Conservation (phyloP, 371 early-diverging fungal genomes). For the Circinella umbellata region DNA sequence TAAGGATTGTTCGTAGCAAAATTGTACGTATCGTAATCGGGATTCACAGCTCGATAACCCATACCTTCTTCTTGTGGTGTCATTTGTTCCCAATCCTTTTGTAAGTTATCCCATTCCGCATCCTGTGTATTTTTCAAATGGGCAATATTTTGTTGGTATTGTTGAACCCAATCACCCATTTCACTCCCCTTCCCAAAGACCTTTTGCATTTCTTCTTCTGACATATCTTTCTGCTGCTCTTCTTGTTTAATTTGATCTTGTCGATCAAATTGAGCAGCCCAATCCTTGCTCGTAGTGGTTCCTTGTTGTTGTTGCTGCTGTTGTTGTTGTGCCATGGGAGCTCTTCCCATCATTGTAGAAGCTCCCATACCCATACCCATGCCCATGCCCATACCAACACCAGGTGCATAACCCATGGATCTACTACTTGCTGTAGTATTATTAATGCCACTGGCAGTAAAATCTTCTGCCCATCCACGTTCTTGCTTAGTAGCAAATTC, state of each 20-base stretch:
- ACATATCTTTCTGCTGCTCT: constrained; percentile 24
- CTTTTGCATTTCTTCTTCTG: constrained; percentile 43
- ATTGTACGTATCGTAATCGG: constrained; percentile 72
- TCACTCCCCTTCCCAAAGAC: constrained; percentile 46
- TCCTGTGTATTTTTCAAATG: constrained; percentile 71
- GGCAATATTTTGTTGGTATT: constrained; percentile 73
- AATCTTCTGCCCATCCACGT: constrained; percentile 69
- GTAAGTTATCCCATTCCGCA: constrained; percentile 78
- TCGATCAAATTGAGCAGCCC: too few relatives aligned
- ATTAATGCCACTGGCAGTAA: constrained; percentile 13
- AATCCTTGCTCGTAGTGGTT: neutral
- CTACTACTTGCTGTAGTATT: constrained; percentile 6
- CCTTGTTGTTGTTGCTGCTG: too few relatives aligned
- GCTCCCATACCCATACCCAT: neutral
- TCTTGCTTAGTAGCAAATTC: constrained; percentile 64
- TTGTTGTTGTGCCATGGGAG: constrained; percentile 7
- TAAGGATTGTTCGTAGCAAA: constrained; percentile 87
- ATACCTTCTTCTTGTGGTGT: constrained; percentile 45
- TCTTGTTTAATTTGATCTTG: constrained; percentile 17
- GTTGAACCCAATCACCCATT: constrained; percentile 71
- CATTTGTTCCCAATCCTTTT: constrained; percentile 79
- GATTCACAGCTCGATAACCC: constrained; percentile 69
- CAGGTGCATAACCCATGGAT: constrained; percentile 11
- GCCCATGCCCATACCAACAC: too few relatives aligned
- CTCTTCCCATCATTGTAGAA: neutral